Evolutionary conservation across 768 basidiomycete species (phyloP), one percentile per base, ranked within the genome.

Genomic region (Mycena haematopus): DNA sequence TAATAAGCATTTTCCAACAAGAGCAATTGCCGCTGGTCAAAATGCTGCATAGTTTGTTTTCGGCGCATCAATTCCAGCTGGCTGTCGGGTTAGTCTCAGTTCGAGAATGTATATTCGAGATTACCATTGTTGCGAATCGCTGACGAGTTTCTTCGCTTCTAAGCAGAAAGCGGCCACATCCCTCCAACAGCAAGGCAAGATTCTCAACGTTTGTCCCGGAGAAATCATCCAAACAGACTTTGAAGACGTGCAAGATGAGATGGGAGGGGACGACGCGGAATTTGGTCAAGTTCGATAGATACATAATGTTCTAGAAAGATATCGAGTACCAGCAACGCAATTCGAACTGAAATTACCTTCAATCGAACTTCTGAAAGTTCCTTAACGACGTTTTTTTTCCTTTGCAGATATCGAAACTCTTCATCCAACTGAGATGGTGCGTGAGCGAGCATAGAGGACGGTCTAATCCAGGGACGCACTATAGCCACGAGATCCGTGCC

Each of bases 1-100:
- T 99, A 99, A 74, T 97, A 99, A 0, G 97, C 97, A 73, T 99
- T 99, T 75, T 99, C 97, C 31, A 99, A 84, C 64, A 98, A 78
- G 17, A 98, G 82, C 7, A 89, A 78, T 71, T 99, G 94, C 19
- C 95, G 82, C 71, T 93, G 90, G 74, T 99, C 97, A 35, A 99
- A 86, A 72, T 98, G 95, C 66, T 94, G 89, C 80, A 95, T 84
- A 57, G 83, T 90, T 82, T 97, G 95, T 78, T 99, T 99, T 46
- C 96, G 86, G 61, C 91, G 85, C 93, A 98, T 94, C 29, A 97
- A 79, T 69, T 99, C 97, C 36, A 99, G 80, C 93, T 96, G 63
- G 44, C 17, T 24, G 53, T 58, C 25, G 58, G 44, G 55, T 58
- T 29, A 44, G 57, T 51, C 29, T 27, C 24, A 9, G 54, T 4